Percentiles rank a stretch among this genome's conserved stretches.
Evolutionary conservation across 2,329 filamentous ascomycete species (phyloP).

Genomic region (Neocatenulostroma microsporum): DNA sequence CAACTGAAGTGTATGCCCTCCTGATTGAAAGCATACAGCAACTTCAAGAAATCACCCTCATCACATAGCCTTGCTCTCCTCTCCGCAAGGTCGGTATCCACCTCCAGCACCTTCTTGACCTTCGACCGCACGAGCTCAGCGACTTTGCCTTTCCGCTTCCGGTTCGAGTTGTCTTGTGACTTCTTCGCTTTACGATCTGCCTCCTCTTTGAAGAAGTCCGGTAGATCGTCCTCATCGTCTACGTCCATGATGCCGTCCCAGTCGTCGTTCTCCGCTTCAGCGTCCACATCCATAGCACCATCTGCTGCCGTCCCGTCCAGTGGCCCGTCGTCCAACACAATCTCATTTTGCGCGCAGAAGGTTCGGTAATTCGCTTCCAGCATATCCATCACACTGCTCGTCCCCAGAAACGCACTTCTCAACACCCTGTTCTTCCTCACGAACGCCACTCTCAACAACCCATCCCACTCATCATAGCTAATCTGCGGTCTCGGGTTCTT

Average conservation of each 20-base stretch:
- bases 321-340: slow-evolving; percentile 63
- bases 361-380: slow-evolving; percentile 82
- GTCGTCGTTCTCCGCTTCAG: slow-evolving; percentile 34
- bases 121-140: slow-evolving; percentile 78
- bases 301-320: slow-evolving; percentile 35
- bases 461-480: slow-evolving; percentile 92
- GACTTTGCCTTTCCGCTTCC: slow-evolving; percentile 70
- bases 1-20: slow-evolving; percentile 77
- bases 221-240: slow-evolving; percentile 64
- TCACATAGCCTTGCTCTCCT: slow-evolving; percentile 80
- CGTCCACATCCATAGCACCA: slow-evolving; percentile 37
- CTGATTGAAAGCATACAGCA: slow-evolving; percentile 78
- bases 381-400: slow-evolving; percentile 71
- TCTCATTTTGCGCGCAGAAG: slow-evolving; percentile 80
- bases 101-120: slow-evolving; percentile 74
- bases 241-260: slow-evolving; percentile 45
- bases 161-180: slow-evolving; percentile 43
- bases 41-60: slow-evolving; percentile 80
- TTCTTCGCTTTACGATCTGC: slow-evolving; percentile 49
- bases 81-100: slow-evolving; percentile 70
- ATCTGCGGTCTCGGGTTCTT: slow-evolving; percentile 81
- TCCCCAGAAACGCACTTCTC: slow-evolving; percentile 70
- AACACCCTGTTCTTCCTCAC: slow-evolving; percentile 87
- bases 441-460: slow-evolving; percentile 73
- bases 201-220: slow-evolving; percentile 72